These are phyloP conservation scores for Schoenoplectus tabernaemontani DNA, from an alignment of 202 grass and related monocot genomes.

Conservation along the genomic window DNA sequence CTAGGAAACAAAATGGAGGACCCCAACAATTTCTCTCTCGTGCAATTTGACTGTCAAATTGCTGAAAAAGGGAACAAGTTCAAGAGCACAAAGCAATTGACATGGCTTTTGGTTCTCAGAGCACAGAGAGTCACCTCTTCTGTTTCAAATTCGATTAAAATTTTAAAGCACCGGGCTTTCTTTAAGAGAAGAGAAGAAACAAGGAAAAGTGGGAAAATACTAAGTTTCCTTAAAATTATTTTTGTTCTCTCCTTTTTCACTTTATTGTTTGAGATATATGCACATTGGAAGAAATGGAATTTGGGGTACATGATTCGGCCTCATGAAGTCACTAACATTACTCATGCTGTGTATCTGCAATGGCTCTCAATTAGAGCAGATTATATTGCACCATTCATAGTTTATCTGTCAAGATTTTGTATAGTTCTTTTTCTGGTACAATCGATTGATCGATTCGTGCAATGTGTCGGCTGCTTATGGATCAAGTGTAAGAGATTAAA, in stretches of 20 bases:
- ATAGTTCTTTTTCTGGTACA: slow-evolving; percentile 35
- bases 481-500: slow-evolving; percentile 29
- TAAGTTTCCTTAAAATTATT: slow-evolving; percentile 22
- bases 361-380: slow-evolving; percentile 28
- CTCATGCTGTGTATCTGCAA: slow-evolving; percentile 12
- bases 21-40: slow-evolving; percentile 56
- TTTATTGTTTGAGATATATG: slow-evolving; percentile 28
- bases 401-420: slow-evolving; percentile 27
- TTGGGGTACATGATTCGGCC: slow-evolving; percentile 11
- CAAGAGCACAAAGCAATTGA: slow-evolving; percentile 67
- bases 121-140: slow-evolving; percentile 23
- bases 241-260: slow-evolving; percentile 12
- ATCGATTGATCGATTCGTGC: slow-evolving; percentile 26
- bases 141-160: slow-evolving; percentile 10
- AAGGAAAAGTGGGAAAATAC: slow-evolving; percentile 6
- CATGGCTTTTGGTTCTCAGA: slow-evolving; percentile 60
- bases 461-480: slow-evolving; percentile 33
- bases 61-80: slow-evolving; percentile 28
- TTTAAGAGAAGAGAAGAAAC: neutral
- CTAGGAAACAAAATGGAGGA: slow-evolving; percentile 72
- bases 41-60: slow-evolving; percentile 17
- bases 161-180: neutral
- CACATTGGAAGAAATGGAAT: slow-evolving; percentile 33
- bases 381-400: slow-evolving; percentile 23
- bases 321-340: slow-evolving; percentile 19